Conservation (phyloP, 345 rosid genomes). For the Eucalyptus camaldulensis region DNA sequence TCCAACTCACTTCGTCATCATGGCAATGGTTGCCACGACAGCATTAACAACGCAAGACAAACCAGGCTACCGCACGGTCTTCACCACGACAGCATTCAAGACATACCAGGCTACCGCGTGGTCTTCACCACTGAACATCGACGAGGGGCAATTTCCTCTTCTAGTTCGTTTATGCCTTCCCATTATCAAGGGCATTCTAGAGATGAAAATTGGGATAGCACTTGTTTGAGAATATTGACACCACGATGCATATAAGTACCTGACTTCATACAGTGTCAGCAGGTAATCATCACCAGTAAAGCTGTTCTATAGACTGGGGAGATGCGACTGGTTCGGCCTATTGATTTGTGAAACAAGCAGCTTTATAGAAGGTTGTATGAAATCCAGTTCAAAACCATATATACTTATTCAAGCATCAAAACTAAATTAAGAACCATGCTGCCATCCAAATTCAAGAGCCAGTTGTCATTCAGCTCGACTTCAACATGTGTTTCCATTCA, state of each 20-base stretch:
- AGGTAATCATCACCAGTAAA: not conserved
- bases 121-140: not conserved
- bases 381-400: not conserved
- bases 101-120: not conserved
- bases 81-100: not conserved
- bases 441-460: not conserved
- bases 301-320: not conserved
- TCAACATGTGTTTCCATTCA: not conserved
- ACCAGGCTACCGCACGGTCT: not conserved
- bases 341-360: not conserved
- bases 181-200: not conserved
- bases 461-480: not conserved
- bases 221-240: not conserved
- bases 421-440: not conserved
- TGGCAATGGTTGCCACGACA: not conserved
- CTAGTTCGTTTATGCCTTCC: not conserved
- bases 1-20: not conserved
- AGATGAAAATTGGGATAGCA: not conserved
- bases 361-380: not conserved
- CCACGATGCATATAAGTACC: not conserved
- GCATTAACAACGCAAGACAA: not conserved
- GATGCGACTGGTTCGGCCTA: not conserved
- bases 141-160: not conserved
- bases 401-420: not conserved
- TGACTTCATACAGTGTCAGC: not conserved